Percentiles rank a stretch among this genome's conserved stretches.
Conservation (phyloP, 352 stramenopile genomes). For the Phytophthora syringae region DNA sequence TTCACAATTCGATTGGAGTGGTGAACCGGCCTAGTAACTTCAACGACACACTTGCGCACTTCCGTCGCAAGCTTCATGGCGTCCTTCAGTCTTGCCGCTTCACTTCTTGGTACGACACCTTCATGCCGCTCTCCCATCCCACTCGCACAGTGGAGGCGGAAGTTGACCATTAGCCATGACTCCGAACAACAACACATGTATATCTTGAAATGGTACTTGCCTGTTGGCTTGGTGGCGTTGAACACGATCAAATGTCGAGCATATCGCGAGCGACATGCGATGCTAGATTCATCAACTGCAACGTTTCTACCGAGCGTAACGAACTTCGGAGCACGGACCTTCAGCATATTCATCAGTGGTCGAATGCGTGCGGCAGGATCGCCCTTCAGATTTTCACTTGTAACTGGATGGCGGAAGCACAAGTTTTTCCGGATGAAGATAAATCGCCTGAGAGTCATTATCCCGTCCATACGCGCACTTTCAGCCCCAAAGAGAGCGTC, state of each 20-base stretch:
- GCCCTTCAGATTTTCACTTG: background rate
- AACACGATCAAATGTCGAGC: slow-evolving; percentile 5
- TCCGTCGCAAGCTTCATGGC: background rate
- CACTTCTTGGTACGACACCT: background rate
- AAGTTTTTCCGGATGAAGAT: background rate
- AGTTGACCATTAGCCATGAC: slow-evolving; percentile 9
- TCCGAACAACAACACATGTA: slow-evolving; percentile 14
- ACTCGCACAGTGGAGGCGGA: slow-evolving; percentile 5
- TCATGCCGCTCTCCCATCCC: background rate
- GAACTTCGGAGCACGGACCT: background rate
- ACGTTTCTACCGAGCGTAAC: slow-evolving; percentile 3
- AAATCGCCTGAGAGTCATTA: background rate
- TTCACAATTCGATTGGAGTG: background rate
- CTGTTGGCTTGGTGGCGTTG: slow-evolving; percentile 2
- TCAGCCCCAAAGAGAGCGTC: background rate
- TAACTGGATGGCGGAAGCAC: background rate
- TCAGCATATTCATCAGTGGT: slow-evolving; percentile 7
- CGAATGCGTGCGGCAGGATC: slow-evolving; percentile 5
- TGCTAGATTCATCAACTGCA: slow-evolving; percentile 5
- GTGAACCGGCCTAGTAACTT: slow-evolving; percentile 3
- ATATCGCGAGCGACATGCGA: slow-evolving; percentile 5
- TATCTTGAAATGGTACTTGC: slow-evolving; percentile 17
- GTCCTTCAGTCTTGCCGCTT: background rate
- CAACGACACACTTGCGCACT: background rate
- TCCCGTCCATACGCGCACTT: background rate